A percentile compares a stretch with the other conserved stretches of the same genome.
Conservation (phyloP, 192 early-diverging fungal species). For the Glomus cerebriforme region DNA sequence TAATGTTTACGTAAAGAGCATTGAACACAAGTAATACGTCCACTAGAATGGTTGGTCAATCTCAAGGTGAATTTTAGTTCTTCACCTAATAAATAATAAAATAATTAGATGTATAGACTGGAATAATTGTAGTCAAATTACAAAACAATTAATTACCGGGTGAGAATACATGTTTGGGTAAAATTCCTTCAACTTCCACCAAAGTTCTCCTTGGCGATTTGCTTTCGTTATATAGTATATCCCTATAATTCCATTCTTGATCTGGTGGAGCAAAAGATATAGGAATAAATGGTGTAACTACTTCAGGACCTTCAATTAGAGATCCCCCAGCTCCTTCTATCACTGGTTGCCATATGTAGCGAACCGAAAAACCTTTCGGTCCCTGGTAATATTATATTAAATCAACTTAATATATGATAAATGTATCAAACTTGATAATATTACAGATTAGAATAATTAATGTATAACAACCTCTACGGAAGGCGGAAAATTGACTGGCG, state of each 20-base stretch:
- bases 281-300: slow-evolving; percentile 40
- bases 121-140: slow-evolving; percentile 29
- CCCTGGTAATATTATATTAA: slow-evolving; percentile 29
- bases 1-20: slow-evolving; percentile 50
- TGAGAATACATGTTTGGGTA: slow-evolving; percentile 39
- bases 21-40: slow-evolving; percentile 29
- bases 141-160: slow-evolving; percentile 36
- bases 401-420: not conserved
- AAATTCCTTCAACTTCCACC: slow-evolving; percentile 40
- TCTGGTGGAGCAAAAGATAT: slow-evolving; percentile 41
- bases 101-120: slow-evolving; percentile 32
- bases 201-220: slow-evolving; percentile 24
- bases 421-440: not conserved
- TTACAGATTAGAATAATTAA: not conserved
- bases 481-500: slow-evolving; percentile 45
- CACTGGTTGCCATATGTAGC: slow-evolving; percentile 9
- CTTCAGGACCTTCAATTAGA: slow-evolving; percentile 39
- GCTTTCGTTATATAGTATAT: slow-evolving; percentile 33
- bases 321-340: slow-evolving; percentile 19
- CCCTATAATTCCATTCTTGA: slow-evolving; percentile 36
- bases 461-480: slow-evolving; percentile 43
- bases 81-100: not conserved
- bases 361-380: slow-evolving; percentile 14
- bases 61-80: slow-evolving; percentile 31
- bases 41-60: slow-evolving; percentile 26